Evolutionary conservation across 257 asterid species (phyloP), one percentile per base, ranked within the genome.

Genomic region (Nicotiana benthamiana): DNA sequence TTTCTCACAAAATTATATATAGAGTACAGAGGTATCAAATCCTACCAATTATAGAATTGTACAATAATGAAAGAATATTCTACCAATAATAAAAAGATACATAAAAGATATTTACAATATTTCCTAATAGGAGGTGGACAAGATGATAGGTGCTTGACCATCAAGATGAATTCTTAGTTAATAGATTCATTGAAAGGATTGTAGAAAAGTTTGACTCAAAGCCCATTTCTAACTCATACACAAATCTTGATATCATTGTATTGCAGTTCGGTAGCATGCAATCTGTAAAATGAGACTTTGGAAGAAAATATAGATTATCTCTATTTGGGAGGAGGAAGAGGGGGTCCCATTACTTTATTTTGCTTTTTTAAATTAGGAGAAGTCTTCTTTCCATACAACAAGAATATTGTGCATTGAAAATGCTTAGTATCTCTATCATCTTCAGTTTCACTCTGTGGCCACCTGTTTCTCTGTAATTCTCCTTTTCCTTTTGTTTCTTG

Each of bases 111-210:
- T n/a, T n/a, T n/a, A n/a, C n/a, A n/a, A n/a, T n/a, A n/a, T n/a
- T n/a, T n/a, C n/a, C n/a, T n/a, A n/a, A n/a, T n/a, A n/a, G n/a
- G n/a, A n/a, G 94, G 92, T 94, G 98, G 99, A 89, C 93, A 27
- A 90, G 96, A 79, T 94, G 89, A 87, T 53, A 63, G 70, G 9
- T 28, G 79, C 75, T 59, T 74, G 3, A 36, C 43, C 79, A n/a
- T 68, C 53, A 67, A 17, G 9, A 67, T n/a, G 17, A 18, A 36
- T 4, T n/a, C 53, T 34, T 36, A 67, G 75, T 36, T 10, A 36
- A 34, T 4, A 67, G 18, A n/a, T 30, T 12, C 56, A 60, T 67
- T 36, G 28, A 36, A 4, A 36, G 51, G 28, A n/a, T 34, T 36
- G 10, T 18, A n/a, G 16, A 18, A 10, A 36, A 5, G 17, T 34